Evolutionary conservation across 2,329 filamentous ascomycete genomes (phyloP), one percentile per base, ranked within the genome.

Genomic region (Magnaporthales sp.): DNA sequence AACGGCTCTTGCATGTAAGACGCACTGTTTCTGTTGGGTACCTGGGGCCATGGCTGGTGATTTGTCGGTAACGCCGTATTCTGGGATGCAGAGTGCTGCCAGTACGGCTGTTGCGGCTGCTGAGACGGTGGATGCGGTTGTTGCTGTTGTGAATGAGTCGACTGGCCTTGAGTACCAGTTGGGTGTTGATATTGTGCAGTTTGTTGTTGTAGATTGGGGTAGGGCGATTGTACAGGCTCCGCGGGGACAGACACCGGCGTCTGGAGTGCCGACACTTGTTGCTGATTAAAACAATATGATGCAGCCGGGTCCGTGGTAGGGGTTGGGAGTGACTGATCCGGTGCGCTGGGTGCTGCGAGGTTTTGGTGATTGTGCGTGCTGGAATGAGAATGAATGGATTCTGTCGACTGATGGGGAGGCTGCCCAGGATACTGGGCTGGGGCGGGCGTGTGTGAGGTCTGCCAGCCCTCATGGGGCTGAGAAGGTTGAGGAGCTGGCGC

Each of bases 1-100:
- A 92, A 91, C 2, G 84, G 79, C 27, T 89, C 85, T 72, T 86
- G 85, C 3, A 77, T 78, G 71, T 86, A 89, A 7, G 81, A 79
- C 11, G 75, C 68, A 68, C 86, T 85, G 2, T 77, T 78, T 58
- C 74, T 66, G 15, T 66, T 70, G 4, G 69, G 70, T 19, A 73
- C 67, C 51, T 77, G 76, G 62, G 79, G 77, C 67, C 70, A 73
- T 29, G 74, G 75, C 70, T 78, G 77, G n/a, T 73, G 75, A 67
- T 79, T 79, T 9, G 79, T 76, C 66, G 77, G 81, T 67, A 77
- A 75, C 72, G 73, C 80, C 73, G 73, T 81, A 65, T 79, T 80
- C 32, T 77, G 76, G 46, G 76, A 75, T 2, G 77, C 75, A 54
- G 76, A 70, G 58, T 82, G 79, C 69, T 83, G 81, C 82, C 81